A percentile compares a stretch with the other conserved stretches of the same genome.
phyloP scores from a whole-genome alignment of 345 rosid genomes.

The Dipteronia sinensis region DNA sequence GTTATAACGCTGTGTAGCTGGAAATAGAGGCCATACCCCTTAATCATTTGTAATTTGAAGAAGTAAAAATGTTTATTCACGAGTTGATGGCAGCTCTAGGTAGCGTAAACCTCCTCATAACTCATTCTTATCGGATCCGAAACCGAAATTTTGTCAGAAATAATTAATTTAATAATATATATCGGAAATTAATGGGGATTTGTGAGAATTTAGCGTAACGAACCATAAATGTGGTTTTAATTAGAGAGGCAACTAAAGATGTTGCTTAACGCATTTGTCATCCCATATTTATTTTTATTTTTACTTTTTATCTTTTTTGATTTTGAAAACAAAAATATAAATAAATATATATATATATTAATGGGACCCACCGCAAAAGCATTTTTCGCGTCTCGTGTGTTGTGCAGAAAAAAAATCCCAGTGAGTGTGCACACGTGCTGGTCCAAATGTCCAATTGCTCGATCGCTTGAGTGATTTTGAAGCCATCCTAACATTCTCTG shows the following conservation, averaged over 20 bases:
- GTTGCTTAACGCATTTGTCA: constrained; percentile 76
- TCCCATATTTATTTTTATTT: background rate
- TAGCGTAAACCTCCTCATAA: constrained; percentile 26
- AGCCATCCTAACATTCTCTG: constrained; percentile 66
- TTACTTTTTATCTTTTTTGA: background rate
- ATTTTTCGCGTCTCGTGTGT: background rate
- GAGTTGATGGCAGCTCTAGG: background rate
- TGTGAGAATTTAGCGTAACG: constrained; percentile 98
- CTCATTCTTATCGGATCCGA: background rate
- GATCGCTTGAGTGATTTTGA: constrained; percentile 52
- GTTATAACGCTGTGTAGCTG: background rate
- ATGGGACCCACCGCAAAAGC: constrained; percentile 6
- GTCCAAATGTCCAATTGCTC: constrained; percentile 19
- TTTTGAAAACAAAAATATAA: background rate
- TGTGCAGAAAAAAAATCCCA: constrained; percentile 22
- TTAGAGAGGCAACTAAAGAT: constrained; percentile 38
- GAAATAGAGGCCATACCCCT: background rate
- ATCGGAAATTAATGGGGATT: constrained; percentile 46
- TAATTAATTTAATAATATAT: background rate
- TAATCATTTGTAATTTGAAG: background rate
- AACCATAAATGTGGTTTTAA: constrained; percentile 57
- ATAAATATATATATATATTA: background rate
- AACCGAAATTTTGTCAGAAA: background rate
- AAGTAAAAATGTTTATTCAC: background rate
- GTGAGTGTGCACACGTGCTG: constrained; percentile 42